Evolutionary conservation across 148 eudicot species (phyloP), one percentile per base, ranked within the genome.

Genomic region (Amaranthus hypochondriacus): DNA sequence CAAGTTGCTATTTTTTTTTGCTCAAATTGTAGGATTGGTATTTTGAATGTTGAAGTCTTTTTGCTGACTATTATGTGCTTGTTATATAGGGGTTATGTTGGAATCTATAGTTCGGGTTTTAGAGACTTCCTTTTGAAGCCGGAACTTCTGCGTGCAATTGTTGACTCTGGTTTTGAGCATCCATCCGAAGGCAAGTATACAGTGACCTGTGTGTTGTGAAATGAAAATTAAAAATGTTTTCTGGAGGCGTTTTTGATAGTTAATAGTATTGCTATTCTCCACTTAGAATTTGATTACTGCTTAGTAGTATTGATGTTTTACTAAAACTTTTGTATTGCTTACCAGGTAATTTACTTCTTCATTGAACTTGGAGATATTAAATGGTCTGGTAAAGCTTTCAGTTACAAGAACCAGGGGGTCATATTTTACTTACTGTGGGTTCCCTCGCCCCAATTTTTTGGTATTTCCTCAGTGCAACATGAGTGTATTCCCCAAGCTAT

Each of bases 401-500:
- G 74, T 84, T 86, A 69, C 83, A 81, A 81, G 84, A 80, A 78
- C 71, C 80, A 68, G 78, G 73, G 75, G 87, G 71, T 84, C 82
- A 72, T 78, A 60, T 62, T 78, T 62, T 78, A 83, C 84, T 84
- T 62, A 89, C 84, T 84, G 87, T 79, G 82, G 83, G 75, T 86
- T 83, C 78, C 39, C 84, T 83, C 79, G 83, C 82, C 56, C 77
- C 87, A 67, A 81, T 78, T 87, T 86, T 86, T 89, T 89, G 86
- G 83, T 79, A 81, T 82, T 84, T 89, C 83, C 77, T 73, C 85
- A 89, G 92, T 89, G 77, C 92, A 89, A 89, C 92, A 89, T 53
- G 92, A 89, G 75, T 89, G 92, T 77, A 89, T 89, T 47, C 92
- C 92, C 73, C 93, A 89, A 85, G 93, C 93, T 69, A 89, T 87